Conservation (phyloP, 108 stramenopile species). For the Cylindrotheca closterium region DNA sequence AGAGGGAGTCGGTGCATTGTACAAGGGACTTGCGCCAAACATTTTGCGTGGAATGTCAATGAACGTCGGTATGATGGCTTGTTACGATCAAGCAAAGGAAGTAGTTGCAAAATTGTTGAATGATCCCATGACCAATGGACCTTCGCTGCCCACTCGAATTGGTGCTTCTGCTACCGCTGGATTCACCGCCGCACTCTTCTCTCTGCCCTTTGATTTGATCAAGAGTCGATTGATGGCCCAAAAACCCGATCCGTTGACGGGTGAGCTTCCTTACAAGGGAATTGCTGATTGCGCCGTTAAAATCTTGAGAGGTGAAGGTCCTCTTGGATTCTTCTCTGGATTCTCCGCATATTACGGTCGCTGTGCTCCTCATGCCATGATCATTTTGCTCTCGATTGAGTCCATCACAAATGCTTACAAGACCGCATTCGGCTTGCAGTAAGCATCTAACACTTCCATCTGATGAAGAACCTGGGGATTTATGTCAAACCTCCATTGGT, state of each 20-base stretch:
- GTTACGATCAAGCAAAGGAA: constrained; percentile 98
- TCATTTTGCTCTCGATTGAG: constrained; percentile 95
- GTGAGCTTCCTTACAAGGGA: constrained; percentile 91
- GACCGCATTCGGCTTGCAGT: constrained; percentile 36
- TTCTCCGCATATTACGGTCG: constrained; percentile 96
- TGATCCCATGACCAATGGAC: constrained; percentile 84
- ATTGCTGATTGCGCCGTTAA: constrained; percentile 84
- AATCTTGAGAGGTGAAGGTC: constrained; percentile 86
- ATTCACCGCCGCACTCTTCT: constrained; percentile 95
- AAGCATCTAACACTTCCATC: too few relatives aligned
- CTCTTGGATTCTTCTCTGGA: constrained; percentile 91
- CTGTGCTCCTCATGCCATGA: constrained; percentile 99
- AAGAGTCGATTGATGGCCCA: constrained; percentile 96
- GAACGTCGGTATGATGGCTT: constrained; percentile 99
- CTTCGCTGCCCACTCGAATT: constrained; percentile 82
- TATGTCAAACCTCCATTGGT: too few relatives aligned
- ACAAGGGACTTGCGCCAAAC: constrained; percentile 94
- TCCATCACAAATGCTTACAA: constrained; percentile 82
- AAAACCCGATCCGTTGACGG: constrained; percentile 76
- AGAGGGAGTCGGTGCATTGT: constrained; percentile 94
- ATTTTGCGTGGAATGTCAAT: constrained; percentile 97
- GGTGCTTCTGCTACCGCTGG: constrained; percentile 80
- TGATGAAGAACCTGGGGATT: too few relatives aligned
- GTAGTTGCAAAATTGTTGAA: constrained; percentile 58
- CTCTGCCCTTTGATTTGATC: constrained; percentile 97